Evolutionary conservation across 177 flowering plant species (phyloP), one percentile per base, ranked within the genome.

Genomic region (Vitis hybrid): DNA sequence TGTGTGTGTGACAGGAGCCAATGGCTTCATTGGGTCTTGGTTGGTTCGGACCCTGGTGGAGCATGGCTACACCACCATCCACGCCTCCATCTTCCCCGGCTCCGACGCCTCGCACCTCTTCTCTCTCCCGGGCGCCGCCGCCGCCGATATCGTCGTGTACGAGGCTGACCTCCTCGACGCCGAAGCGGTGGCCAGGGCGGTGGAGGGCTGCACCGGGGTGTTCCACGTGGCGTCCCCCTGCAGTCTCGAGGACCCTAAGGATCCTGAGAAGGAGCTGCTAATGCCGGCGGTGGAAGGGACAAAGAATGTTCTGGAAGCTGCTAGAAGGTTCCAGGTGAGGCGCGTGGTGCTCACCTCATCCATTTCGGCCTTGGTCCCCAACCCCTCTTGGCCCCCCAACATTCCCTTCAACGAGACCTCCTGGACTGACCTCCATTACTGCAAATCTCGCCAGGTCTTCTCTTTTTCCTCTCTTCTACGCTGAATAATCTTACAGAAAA

Each of bases 181-280:
- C 22, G 73, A 57, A 3, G 85, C 92, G 19, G 61, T 89, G 54
- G 58, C 52, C 34, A 67, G 50, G 55, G 93, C 93, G 3, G 71
- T 91, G 18, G 60, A 74, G 2, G 92, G 88, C 0, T 86, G 88
- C 72, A 3, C 56, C 1, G 93, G 93, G 18, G 87, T 91, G 10
- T 87, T 90, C 86, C 97, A 91, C 77, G 88, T 91, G 73, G 97
- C 97, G 2, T 92, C 97, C 0, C 97, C 97, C 13, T 92, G 97
- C 72, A 74, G 82, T 10, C 80, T 92, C 16, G 90, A 83, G 68
- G 83, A 81, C n/a, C 88, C 92, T 1, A 50, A 58, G 39, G 84
- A 92, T 73, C 95, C 95, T 0, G 68, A 87, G 14, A 62, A 29
- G 71, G 93, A 92, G 71, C 85, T 92, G 31, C 31, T 92, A 19